Evolutionary conservation across 1,284 basidiomycete species (phyloP).

Genomic region (Austropuccinia psidii): DNA sequence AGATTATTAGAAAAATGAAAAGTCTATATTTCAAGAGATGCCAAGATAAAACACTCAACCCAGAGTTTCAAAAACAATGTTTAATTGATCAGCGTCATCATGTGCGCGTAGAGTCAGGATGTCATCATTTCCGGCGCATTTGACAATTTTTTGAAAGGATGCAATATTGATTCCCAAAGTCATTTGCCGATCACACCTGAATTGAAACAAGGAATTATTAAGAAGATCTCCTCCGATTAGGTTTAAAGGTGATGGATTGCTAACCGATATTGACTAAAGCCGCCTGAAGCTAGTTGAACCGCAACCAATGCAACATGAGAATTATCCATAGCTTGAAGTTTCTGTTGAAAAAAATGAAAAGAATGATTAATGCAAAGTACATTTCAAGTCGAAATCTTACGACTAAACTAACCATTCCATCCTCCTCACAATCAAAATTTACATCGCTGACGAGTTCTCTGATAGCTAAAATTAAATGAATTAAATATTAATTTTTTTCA

Average conservation of each 20-base stretch:
- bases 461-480: constrained; percentile 61
- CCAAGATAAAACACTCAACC: constrained; percentile 54
- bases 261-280: constrained; percentile 59
- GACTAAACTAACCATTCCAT: constrained; percentile 68
- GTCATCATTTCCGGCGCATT: constrained; percentile 96
- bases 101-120: constrained; percentile 81
- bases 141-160: constrained; percentile 89
- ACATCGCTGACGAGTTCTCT: constrained; percentile 96
- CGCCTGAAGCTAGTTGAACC: constrained; percentile 64
- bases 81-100: constrained; percentile 84
- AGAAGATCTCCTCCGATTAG: constrained; percentile 42
- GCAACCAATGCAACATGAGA: constrained; percentile 95
- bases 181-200: constrained; percentile 93
- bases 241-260: neutral
- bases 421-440: constrained; percentile 96
- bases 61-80: constrained; percentile 82
- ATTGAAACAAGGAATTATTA: constrained; percentile 47
- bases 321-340: constrained; percentile 98
- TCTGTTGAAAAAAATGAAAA: constrained; percentile 49
- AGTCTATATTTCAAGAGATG: constrained; percentile 18
- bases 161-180: constrained; percentile 62
- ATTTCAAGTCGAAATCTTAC: neutral
- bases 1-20: constrained; percentile 22
- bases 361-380: neutral
- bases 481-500: too few relatives aligned